Evolutionary conservation across 805 yeast genomes (phyloP).

Genomic region (Tetrapisispora namnaoensis): DNA sequence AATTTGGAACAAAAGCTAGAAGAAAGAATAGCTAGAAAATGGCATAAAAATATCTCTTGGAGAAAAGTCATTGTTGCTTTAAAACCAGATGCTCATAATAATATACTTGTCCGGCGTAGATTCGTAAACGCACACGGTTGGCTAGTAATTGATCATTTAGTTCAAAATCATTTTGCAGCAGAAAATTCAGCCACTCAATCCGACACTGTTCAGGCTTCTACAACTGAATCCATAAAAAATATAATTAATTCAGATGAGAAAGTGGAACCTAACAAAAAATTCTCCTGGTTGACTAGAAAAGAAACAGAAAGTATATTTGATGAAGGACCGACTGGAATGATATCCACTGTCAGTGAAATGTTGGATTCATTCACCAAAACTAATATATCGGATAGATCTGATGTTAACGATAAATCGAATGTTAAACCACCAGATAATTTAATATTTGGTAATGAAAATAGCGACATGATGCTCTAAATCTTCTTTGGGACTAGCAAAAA

Average conservation of each 20-base stretch:
- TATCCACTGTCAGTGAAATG: slow-evolving; percentile 54
- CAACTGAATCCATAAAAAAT: no score
- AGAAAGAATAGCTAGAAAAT: slow-evolving; percentile 75
- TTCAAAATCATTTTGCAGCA: slow-evolving; percentile 46
- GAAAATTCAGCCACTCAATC: background rate
- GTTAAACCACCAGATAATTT: background rate
- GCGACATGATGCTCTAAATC: background rate
- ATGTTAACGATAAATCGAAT: background rate
- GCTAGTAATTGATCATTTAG: slow-evolving; percentile 63
- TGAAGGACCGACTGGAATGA: slow-evolving; percentile 66
- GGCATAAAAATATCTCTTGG: slow-evolving; percentile 83
- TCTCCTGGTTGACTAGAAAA: slow-evolving; percentile 41
- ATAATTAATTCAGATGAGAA: slow-evolving; percentile 70
- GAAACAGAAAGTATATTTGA: slow-evolving; percentile 29
- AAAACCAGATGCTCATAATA: slow-evolving; percentile 92
- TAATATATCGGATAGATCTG: slow-evolving; percentile 8
- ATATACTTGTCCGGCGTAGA: slow-evolving; percentile 76
- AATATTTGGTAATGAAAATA: background rate
- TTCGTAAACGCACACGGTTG: slow-evolving; percentile 86
- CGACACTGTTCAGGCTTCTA: no score
- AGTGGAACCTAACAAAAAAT: slow-evolving; percentile 7
- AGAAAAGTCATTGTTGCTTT: slow-evolving; percentile 79
- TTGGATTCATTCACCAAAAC: slow-evolving; percentile 36
- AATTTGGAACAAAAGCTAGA: slow-evolving; percentile 56
- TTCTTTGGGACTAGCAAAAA: background rate